Evolutionary conservation across 768 basidiomycete genomes (phyloP), one percentile per base, ranked within the genome.

Genomic region (Xanthoconium purpureum): DNA sequence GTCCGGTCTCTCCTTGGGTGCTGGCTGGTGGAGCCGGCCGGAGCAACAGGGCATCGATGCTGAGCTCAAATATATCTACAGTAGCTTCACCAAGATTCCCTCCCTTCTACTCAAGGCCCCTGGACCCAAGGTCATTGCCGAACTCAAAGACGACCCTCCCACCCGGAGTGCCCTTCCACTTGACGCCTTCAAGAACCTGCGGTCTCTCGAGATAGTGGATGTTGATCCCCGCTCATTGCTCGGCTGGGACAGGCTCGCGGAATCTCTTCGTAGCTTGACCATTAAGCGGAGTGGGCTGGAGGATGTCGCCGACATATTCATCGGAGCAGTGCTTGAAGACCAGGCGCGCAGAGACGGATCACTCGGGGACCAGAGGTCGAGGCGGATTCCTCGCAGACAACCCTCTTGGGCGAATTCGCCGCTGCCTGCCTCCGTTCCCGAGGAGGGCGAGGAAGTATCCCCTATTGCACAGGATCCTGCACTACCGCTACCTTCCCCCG

Each of bases 81-180:
- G 91, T 68, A 83, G 86, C 67, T 92, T 96, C 76, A 97, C 92
- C 43, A 93, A 90, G 73, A 76, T 97, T 0, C 94, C 94, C 15
- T 87, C 92, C 2, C 77, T 96, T 38, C 74, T 78, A 8, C 73
- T 95, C 53, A 79, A 77, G 57, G 79, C 86, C 2, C 88, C 89
- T 0, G 82, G 82, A 44, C 78, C 79, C 47, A 84, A 83, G 53
- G 73, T 83, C 61, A 85, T 95, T 28, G 68, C 80, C 6, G 92
- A 92, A 67, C 78, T 92, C 12, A 75, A 79, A 5, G 77, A 81
- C 36, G 89, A 92, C 51, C 78, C 85, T 5, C 85, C 89, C 1
- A 82, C 82, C 59, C 80, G 84, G 66, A 88, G 84, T 63, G 90
- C 89, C 14, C 70, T 94, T 15, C 94, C 94, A 2, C 75, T 97